These are phyloP conservation scores for Erythrobasidium hasegawianum DNA, from an alignment of 1,284 basidiomycete genomes.

Conservation along the genomic window DNA sequence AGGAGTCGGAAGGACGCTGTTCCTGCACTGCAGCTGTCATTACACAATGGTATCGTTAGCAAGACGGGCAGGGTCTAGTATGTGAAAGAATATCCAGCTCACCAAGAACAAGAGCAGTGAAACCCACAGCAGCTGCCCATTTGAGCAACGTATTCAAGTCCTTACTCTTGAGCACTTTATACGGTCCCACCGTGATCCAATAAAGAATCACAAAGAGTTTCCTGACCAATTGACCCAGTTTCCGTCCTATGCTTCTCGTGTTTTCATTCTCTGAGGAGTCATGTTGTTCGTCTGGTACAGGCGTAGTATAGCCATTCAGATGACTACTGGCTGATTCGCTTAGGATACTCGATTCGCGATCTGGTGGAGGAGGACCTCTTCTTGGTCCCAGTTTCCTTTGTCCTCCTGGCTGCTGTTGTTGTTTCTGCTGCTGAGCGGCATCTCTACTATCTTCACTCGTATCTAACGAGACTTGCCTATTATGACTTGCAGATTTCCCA, in stretches of 20 bases:
- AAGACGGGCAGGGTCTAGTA: too few relatives aligned
- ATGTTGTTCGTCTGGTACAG: background rate
- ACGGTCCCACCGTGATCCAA: conserved; percentile 6
- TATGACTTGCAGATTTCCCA: background rate
- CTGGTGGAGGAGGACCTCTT: background rate
- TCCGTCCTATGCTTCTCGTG: conserved; percentile 4
- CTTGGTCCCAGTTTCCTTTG: background rate
- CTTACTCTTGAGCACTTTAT: background rate
- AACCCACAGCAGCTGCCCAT: conserved; percentile 10
- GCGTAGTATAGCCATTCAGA: background rate
- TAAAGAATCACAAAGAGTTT: conserved; percentile 13
- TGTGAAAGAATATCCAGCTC: too few relatives aligned
- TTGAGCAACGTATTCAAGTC: conserved; percentile 10
- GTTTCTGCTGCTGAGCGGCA: background rate
- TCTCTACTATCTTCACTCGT: conserved; percentile 1
- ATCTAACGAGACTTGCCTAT: background rate
- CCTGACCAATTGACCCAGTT: conserved; percentile 18
- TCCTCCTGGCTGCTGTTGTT: background rate
- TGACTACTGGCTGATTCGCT: background rate
- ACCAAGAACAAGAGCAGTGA: conserved; percentile 26
- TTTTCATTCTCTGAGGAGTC: background rate
- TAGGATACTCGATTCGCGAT: background rate
- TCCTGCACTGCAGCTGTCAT: conserved; percentile 33
- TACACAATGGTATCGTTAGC: background rate
- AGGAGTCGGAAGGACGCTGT: background rate